Conservation (phyloP, 352 stramenopile species). For the Globisporangium solare region DNA sequence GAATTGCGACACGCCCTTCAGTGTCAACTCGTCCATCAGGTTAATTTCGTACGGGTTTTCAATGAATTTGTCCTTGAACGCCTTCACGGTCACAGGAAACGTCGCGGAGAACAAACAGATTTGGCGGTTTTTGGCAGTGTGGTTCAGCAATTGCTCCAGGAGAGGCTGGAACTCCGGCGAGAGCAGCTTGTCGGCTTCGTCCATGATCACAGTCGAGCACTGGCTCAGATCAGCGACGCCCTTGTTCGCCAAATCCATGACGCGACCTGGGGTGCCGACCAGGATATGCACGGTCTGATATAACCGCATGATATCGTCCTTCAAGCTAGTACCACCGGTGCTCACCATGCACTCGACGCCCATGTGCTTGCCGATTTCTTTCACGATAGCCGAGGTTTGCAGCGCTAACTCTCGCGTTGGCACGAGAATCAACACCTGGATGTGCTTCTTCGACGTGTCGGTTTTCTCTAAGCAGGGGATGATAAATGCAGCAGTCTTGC, state of each 20-base stretch:
- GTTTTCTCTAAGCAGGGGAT: conserved; percentile 99
- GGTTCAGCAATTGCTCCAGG: conserved; percentile 97
- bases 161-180: conserved; percentile 98
- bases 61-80: conserved; percentile 98
- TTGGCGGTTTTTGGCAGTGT: conserved; percentile 92
- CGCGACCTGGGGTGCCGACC: conserved; percentile 97
- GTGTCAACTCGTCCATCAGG: conserved; percentile 99
- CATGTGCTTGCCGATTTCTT: conserved; percentile 98
- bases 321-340: conserved; percentile 97
- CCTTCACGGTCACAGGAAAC: conserved; percentile 99
- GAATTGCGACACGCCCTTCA: conserved; percentile 99
- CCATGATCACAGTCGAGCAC: conserved; percentile 98
- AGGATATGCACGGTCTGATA: conserved; percentile 99
- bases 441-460: conserved; percentile 94
- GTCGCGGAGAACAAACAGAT: conserved; percentile 99
- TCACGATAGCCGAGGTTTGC: conserved; percentile 98
- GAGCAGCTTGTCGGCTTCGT: conserved; percentile 99
- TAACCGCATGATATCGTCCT: conserved; percentile 99
- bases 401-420: conserved; percentile 98
- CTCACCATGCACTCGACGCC: conserved; percentile 97
- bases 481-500: conserved; percentile 99
- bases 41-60: conserved; percentile 99
- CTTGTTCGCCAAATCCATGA: conserved; percentile 98
- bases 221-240: conserved; percentile 96
- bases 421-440: conserved; percentile 99